Evolutionary conservation across 305 asterid genomes (phyloP).

Genomic region (Fraxinus sp.): DNA sequence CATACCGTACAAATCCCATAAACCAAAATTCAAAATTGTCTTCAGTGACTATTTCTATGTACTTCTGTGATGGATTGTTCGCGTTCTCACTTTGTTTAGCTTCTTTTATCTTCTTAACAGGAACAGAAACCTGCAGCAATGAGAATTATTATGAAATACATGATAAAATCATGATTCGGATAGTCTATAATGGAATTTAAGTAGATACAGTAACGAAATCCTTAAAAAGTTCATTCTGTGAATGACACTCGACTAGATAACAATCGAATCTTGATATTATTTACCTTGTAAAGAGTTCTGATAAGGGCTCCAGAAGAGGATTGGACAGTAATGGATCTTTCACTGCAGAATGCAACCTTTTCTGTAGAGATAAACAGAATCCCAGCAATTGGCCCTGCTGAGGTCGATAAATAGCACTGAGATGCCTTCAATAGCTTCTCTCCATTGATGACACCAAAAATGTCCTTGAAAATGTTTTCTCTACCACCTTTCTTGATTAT

Average conservation of each 20-base stretch:
- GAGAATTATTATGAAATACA: neutral
- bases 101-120: conserved; percentile 49
- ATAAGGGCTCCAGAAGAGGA: conserved; percentile 40
- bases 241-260: neutral
- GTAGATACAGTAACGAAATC: neutral
- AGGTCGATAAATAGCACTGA: conserved; percentile 67
- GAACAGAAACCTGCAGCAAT: conserved; percentile 51
- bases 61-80: conserved; percentile 51
- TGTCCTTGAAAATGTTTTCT: conserved; percentile 52
- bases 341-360: conserved; percentile 60
- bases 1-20: conserved; percentile 72
- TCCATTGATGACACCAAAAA: conserved; percentile 47
- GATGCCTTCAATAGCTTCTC: conserved; percentile 65
- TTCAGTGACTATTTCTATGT: conserved; percentile 54
- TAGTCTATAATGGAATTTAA: neutral
- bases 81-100: conserved; percentile 52
- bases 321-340: conserved; percentile 50
- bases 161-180: neutral
- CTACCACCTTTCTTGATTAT: conserved; percentile 67
- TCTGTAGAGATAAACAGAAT: conserved; percentile 55
- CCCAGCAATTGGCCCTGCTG: conserved; percentile 78
- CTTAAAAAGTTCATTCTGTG: neutral
- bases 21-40: conserved; percentile 72
- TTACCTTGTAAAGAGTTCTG: conserved; percentile 63
- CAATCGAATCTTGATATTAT: neutral